Conservation (phyloP, 164 flowering plant species). For the Piper longum region DNA sequence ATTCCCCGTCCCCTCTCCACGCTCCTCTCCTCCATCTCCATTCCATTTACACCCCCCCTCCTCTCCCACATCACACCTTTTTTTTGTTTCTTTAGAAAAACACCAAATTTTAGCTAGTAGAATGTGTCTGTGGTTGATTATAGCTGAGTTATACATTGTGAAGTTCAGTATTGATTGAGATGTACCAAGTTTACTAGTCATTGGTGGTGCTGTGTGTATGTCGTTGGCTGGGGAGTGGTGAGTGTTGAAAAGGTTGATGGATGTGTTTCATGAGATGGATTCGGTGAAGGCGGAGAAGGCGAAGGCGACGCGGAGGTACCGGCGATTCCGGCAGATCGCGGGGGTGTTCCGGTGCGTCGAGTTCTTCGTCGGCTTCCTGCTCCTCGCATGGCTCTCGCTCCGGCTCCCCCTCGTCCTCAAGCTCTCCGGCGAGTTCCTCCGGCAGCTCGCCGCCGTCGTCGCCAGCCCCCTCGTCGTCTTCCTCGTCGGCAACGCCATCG, state of each 20-base stretch:
- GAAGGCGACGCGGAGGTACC: constrained; percentile 23
- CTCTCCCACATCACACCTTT: no score
- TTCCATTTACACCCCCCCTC: no score
- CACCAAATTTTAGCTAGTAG: no score
- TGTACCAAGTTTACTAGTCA: no score
- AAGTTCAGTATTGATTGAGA: no score
- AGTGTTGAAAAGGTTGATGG: not conserved
- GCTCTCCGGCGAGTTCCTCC: constrained; percentile 26
- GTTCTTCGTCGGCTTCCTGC: constrained; percentile 19
- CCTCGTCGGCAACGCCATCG: constrained; percentile 44
- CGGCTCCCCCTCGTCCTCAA: constrained; percentile 28
- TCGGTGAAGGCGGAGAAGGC: constrained; percentile 36
- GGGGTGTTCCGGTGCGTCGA: constrained; percentile 42
- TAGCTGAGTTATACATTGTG: no score
- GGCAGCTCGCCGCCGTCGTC: constrained; percentile 13
- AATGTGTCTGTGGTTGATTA: no score
- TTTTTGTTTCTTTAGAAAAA: no score
- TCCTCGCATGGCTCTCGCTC: constrained; percentile 33
- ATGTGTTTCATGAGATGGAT: constrained; percentile 15
- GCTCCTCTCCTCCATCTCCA: no score
- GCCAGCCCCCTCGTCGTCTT: constrained; percentile 43
- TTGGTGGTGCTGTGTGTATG: not conserved
- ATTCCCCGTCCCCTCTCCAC: no score
- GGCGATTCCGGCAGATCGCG: constrained; percentile 19
- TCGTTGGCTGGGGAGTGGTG: not conserved